Evolutionary conservation across 129 eudicot species (phyloP).

Genomic region (Flaveria bidentis): DNA sequence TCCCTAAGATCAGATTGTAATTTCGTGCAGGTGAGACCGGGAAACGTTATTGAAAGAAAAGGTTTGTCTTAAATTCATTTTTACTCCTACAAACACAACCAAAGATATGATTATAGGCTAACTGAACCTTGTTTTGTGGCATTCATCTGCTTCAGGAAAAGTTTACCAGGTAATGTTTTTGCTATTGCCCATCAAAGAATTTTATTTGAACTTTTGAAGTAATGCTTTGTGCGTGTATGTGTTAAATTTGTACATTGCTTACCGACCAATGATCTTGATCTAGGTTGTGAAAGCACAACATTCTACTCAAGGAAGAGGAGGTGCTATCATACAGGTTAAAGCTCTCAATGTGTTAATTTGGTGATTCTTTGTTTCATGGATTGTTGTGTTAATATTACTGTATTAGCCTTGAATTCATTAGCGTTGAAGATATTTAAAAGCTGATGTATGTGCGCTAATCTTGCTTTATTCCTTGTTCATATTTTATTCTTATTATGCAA

Average conservation of each 20-base stretch:
- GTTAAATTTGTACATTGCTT: neutral
- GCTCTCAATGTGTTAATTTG: conserved; percentile 12
- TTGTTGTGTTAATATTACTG: neutral
- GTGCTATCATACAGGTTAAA: conserved; percentile 84
- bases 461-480: neutral
- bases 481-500: neutral
- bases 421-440: neutral
- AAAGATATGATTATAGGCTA: conserved; percentile 16
- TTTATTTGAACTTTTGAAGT: conserved; percentile 14
- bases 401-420: neutral
- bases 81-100: conserved; percentile 14
- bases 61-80: conserved; percentile 45
- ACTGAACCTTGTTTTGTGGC: conserved; percentile 12
- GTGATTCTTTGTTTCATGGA: neutral
- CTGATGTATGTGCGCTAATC: neutral
- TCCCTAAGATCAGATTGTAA: neutral
- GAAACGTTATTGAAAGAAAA: conserved; percentile 84
- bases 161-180: conserved; percentile 65
- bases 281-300: conserved; percentile 89
- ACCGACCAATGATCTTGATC: conserved; percentile 8
- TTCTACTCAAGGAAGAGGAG: conserved; percentile 88
- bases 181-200: neutral
- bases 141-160: conserved; percentile 54
- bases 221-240: neutral
- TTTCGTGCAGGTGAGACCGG: conserved; percentile 71